Conservation (phyloP, 192 early-diverging fungal genomes). For the Coemansia sp. region DNA sequence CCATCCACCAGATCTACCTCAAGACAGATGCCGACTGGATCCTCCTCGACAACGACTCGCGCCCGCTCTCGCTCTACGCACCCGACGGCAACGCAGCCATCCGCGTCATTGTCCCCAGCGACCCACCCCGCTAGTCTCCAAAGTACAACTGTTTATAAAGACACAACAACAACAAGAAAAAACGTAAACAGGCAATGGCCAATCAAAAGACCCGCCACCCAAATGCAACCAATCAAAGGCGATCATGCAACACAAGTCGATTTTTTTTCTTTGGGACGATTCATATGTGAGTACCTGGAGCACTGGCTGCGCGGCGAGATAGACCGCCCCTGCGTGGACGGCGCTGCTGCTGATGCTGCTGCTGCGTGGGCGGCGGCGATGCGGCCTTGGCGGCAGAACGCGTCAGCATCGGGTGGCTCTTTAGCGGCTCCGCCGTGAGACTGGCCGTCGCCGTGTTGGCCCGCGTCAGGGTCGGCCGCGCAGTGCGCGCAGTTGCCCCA, state of each 20-base stretch:
- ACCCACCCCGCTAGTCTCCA: neutral
- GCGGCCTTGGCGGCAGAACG: slow-evolving; percentile 5
- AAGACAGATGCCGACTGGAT: slow-evolving; percentile 1
- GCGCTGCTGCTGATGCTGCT: too few species aligned
- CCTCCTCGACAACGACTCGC: slow-evolving; percentile 13
- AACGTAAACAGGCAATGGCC: neutral
- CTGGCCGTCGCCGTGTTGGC: slow-evolving; percentile 13
- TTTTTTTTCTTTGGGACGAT: slow-evolving; percentile 1
- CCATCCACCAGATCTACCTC: neutral
- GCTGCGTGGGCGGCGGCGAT: too few species aligned
- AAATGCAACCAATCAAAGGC: too few species aligned
- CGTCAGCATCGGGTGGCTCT: slow-evolving; percentile 3
- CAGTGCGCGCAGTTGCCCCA: neutral
- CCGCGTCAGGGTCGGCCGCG: slow-evolving; percentile 16
- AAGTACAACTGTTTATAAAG: neutral
- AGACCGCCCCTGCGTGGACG: slow-evolving; percentile 5
- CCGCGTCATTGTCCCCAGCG: neutral
- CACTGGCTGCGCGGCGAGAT: slow-evolving; percentile 25
- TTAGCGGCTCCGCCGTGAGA: neutral
- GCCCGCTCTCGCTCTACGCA: slow-evolving; percentile 31
- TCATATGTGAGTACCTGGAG: slow-evolving; percentile 17
- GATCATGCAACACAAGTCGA: slow-evolving; percentile 1
- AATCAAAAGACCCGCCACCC: too few species aligned
- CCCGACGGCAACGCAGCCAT: slow-evolving; percentile 15
- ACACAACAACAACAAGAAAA: neutral